Evolutionary conservation across 176 grass and related monocot species (phyloP).

Genomic region (Cocos nucifera): DNA sequence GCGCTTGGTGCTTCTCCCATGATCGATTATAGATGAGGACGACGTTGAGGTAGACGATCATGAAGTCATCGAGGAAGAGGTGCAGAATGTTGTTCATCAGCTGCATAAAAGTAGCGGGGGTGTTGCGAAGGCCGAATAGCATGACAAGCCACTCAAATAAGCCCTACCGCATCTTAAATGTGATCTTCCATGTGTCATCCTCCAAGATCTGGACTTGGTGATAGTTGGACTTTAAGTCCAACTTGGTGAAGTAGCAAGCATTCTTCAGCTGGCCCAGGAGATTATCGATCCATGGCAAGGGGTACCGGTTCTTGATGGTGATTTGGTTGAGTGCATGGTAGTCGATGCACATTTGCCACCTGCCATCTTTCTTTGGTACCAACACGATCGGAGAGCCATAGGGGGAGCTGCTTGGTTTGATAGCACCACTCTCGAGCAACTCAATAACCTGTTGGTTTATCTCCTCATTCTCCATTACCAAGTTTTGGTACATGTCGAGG

Average conservation of each 20-base stretch:
- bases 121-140: constrained; percentile 14
- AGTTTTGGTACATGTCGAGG: background rate
- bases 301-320: too few relatives aligned
- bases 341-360: too few relatives aligned
- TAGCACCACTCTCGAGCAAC: too few relatives aligned
- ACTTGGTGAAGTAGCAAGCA: background rate
- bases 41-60: constrained; percentile 1
- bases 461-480: background rate
- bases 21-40: constrained; percentile 2
- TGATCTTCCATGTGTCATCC: constrained; percentile 9
- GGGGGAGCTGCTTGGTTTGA: too few relatives aligned
- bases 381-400: too few relatives aligned
- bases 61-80: background rate
- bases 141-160: constrained; percentile 20
- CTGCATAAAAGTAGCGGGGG: constrained; percentile 10
- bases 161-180: constrained; percentile 14
- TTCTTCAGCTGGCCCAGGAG: background rate
- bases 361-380: too few relatives aligned
- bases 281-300: too few relatives aligned
- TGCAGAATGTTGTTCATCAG: constrained; percentile 2
- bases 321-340: too few relatives aligned
- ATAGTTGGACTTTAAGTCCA: constrained; percentile 13
- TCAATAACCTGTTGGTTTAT: background rate
- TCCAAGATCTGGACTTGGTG: constrained; percentile 9
- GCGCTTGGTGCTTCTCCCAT: background rate